Percentiles rank a stretch among this genome's conserved stretches.
These are phyloP conservation scores for Claviceps sp. DNA, from an alignment of 2,329 filamentous ascomycete species.

Conservation along the genomic window DNA sequence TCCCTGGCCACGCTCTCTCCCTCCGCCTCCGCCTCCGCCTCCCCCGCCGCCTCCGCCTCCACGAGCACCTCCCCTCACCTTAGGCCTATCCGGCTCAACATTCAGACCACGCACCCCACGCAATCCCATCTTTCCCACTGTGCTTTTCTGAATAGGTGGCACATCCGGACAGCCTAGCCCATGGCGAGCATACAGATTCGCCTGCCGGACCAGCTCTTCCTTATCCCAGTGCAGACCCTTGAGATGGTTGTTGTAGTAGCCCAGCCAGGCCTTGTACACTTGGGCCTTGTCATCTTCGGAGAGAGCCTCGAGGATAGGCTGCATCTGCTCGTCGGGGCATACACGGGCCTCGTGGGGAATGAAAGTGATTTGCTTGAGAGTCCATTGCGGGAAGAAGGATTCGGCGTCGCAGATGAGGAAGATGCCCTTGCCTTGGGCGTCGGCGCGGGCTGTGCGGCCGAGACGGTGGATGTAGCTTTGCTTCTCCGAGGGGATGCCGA, in stretches of 20 bases:
- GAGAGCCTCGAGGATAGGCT: conserved; percentile 26
- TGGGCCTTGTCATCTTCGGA: conserved; percentile 30
- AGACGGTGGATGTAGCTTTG: conserved; percentile 56
- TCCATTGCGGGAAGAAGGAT: conserved; percentile 32
- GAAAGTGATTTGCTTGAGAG: conserved; percentile 41
- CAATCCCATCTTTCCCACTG: conserved; percentile 44
- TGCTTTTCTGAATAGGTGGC: conserved; percentile 32
- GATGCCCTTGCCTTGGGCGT: conserved; percentile 48
- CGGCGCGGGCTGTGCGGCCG: conserved; percentile 53
- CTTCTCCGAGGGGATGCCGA: conserved; percentile 43
- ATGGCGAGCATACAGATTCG: conserved; percentile 34
- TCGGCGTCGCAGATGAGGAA: conserved; percentile 43
- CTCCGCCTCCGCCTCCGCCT: background rate
- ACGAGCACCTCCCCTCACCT: background rate
- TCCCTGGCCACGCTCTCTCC: no score
- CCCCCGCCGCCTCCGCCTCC: background rate
- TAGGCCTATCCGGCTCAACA: conserved; percentile 29
- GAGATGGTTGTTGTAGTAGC: conserved; percentile 38
- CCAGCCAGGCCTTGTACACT: conserved; percentile 44
- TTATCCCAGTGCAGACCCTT: conserved; percentile 31
- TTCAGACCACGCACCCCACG: conserved; percentile 36
- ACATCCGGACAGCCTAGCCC: conserved; percentile 33
- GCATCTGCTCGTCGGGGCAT: conserved; percentile 24
- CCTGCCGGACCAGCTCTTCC: conserved; percentile 33
- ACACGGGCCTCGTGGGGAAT: conserved; percentile 32